Conservation (phyloP, 768 basidiomycete genomes). For the Sarcomyxa edulis region DNA sequence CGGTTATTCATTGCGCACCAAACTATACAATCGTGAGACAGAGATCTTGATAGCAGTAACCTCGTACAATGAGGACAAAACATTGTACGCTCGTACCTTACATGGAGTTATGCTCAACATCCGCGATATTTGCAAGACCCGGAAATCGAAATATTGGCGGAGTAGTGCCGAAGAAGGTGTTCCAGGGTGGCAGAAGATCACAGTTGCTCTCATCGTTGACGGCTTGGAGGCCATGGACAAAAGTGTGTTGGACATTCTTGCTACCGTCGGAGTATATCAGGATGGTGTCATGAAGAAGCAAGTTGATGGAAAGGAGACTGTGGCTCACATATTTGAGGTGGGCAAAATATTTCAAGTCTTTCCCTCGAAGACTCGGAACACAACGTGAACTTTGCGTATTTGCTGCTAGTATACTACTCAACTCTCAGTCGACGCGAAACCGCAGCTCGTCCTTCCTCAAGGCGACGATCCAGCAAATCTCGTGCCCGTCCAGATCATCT, state of each 20-base stretch:
- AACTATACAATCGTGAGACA: conserved; percentile 82
- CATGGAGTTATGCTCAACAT: conserved; percentile 98
- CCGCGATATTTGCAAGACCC: conserved; percentile 93
- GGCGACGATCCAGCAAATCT: conserved; percentile 87
- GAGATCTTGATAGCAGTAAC: conserved; percentile 93
- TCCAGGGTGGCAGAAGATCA: conserved; percentile 87
- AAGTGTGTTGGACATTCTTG: conserved; percentile 80
- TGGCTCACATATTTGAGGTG: conserved; percentile 94
- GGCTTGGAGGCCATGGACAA: conserved; percentile 95
- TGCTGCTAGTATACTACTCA: conserved; percentile 98
- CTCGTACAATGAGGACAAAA: conserved; percentile 90
- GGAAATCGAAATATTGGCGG: conserved; percentile 89
- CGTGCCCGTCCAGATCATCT: conserved; percentile 86
- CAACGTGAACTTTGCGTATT: too few relatives aligned
- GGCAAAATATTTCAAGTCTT: conserved; percentile 3
- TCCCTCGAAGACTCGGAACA: too few relatives aligned
- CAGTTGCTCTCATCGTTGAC: conserved; percentile 85
- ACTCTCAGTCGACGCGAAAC: conserved; percentile 84
- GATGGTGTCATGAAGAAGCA: conserved; percentile 94
- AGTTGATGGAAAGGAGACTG: conserved; percentile 79
- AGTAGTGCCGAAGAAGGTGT: conserved; percentile 74
- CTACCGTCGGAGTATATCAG: conserved; percentile 88
- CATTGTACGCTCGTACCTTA: conserved; percentile 80
- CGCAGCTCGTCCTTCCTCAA: conserved; percentile 86
- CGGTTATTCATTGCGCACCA: conserved; percentile 82